Percentiles rank a stretch among this genome's conserved stretches.
phyloP scores from a whole-genome alignment of 345 rosid species.

The Salix udensis region DNA sequence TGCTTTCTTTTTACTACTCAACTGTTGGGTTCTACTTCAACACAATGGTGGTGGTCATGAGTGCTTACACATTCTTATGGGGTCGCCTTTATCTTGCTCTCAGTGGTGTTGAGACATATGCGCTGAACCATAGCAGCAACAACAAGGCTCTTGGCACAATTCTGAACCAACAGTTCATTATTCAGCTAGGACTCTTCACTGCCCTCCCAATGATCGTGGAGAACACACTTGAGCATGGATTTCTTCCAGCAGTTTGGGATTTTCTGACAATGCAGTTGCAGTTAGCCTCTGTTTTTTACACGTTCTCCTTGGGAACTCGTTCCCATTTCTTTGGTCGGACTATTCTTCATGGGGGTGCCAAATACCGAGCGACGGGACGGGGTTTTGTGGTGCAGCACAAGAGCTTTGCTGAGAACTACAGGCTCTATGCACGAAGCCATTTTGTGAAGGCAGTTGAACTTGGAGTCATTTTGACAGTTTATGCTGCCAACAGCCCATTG shows the following conservation, averaged over 20 bases:
- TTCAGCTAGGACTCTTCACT: constrained; percentile 75
- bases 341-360: constrained; percentile 92
- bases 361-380: constrained; percentile 88
- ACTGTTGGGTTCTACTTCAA: constrained; percentile 73
- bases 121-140: constrained; percentile 31
- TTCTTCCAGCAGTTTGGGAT: constrained; percentile 78
- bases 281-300: constrained; percentile 71
- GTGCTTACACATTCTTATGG: constrained; percentile 74
- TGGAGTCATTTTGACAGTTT: constrained; percentile 68
- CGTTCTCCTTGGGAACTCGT: constrained; percentile 85
- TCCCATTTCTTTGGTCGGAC: constrained; percentile 86
- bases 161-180: constrained; percentile 31
- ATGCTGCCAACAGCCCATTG: constrained; percentile 60
- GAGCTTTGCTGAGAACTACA: constrained; percentile 72
- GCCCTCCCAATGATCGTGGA: constrained; percentile 87
- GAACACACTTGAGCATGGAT: constrained; percentile 82
- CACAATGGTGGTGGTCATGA: constrained; percentile 66
- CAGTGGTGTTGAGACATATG: constrained; percentile 63
- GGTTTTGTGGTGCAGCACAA: constrained; percentile 88
- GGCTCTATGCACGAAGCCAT: constrained; percentile 83
- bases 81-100: constrained; percentile 83
- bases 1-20: constrained; percentile 74
- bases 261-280: constrained; percentile 81
- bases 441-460: constrained; percentile 87
- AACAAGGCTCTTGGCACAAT: constrained; percentile 24